A percentile compares a stretch with the other conserved stretches of the same genome.
These are phyloP conservation scores for Cyberlindnera saturnus DNA, from an alignment of 805 yeast genomes.

Conservation along the genomic window DNA sequence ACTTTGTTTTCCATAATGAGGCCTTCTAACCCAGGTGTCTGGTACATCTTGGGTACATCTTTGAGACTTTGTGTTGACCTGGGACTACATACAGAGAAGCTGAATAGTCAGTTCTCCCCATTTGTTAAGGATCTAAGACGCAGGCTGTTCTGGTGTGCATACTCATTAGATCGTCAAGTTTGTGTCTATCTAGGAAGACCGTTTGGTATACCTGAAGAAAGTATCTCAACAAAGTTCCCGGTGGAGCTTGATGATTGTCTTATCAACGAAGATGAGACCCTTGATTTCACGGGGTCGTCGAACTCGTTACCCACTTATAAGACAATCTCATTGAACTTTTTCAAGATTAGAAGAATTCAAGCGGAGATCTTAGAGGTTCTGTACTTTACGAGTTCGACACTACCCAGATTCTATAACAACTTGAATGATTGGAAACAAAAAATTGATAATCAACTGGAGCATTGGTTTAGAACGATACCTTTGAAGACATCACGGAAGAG, in stretches of 20 bases:
- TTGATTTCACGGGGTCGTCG: slow-evolving; percentile 35
- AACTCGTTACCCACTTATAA: slow-evolving; percentile 56
- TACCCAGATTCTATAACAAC: slow-evolving; percentile 55
- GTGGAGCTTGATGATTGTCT: slow-evolving; percentile 67
- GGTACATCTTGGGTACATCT: slow-evolving; percentile 84
- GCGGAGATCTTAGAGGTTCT: slow-evolving; percentile 68
- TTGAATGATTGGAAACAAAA: slow-evolving; percentile 59
- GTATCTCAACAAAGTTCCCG: slow-evolving; percentile 67
- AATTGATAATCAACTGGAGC: slow-evolving; percentile 45
- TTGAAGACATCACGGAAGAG: slow-evolving; percentile 53
- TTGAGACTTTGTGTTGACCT: slow-evolving; percentile 75
- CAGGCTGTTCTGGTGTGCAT: slow-evolving; percentile 84
- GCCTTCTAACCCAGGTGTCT: slow-evolving; percentile 87
- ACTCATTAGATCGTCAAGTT: slow-evolving; percentile 78
- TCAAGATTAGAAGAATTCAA: slow-evolving; percentile 67
- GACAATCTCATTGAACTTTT: slow-evolving; percentile 57
- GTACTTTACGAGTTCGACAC: slow-evolving; percentile 58
- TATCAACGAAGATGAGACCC: slow-evolving; percentile 33
- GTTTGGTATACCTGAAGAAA: slow-evolving; percentile 80
- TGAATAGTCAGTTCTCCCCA: slow-evolving; percentile 38
- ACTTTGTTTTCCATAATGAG: slow-evolving; percentile 78
- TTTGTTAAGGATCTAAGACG: slow-evolving; percentile 64
- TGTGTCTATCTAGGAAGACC: slow-evolving; percentile 86
- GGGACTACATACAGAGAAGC: slow-evolving; percentile 70
- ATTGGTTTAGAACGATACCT: slow-evolving; percentile 51